Conservation (phyloP, 345 rosid genomes). For the Brassica nigra region DNA sequence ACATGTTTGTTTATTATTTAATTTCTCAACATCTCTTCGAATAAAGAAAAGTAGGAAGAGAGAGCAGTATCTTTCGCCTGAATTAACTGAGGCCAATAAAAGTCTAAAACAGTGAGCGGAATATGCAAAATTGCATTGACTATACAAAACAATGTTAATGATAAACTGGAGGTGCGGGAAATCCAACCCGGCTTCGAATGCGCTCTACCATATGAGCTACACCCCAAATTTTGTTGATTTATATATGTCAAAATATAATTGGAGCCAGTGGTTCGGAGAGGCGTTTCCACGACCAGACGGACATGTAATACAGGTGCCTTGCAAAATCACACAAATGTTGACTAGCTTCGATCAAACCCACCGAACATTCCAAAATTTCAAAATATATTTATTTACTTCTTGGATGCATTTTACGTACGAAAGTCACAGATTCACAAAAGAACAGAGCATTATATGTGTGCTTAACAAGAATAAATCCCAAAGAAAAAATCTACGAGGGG, state of each 20-base stretch:
- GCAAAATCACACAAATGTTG: background rate
- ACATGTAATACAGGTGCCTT: background rate
- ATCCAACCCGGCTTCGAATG: constrained; percentile 99
- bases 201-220: constrained; percentile 66
- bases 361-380: background rate
- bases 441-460: constrained; percentile 5
- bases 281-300: background rate
- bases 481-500: background rate
- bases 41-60: constrained; percentile 16
- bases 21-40: constrained; percentile 12
- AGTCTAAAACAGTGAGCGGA: background rate
- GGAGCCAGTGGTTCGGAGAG: background rate
- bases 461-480: constrained; percentile 4
- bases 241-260: background rate
- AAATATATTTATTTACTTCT: background rate
- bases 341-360: background rate
- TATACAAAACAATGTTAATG: no score
- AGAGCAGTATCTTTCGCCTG: constrained; percentile 25
- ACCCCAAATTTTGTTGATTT: constrained; percentile 1
- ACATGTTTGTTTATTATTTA: background rate
- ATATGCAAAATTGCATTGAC: background rate
- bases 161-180: constrained; percentile 74
- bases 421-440: constrained; percentile 22
- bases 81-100: constrained; percentile 18
- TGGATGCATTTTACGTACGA: background rate